These are phyloP conservation scores for Penicillium psychrosexuale DNA, from an alignment of 2,329 filamentous ascomycete species.

Conservation along the genomic window DNA sequence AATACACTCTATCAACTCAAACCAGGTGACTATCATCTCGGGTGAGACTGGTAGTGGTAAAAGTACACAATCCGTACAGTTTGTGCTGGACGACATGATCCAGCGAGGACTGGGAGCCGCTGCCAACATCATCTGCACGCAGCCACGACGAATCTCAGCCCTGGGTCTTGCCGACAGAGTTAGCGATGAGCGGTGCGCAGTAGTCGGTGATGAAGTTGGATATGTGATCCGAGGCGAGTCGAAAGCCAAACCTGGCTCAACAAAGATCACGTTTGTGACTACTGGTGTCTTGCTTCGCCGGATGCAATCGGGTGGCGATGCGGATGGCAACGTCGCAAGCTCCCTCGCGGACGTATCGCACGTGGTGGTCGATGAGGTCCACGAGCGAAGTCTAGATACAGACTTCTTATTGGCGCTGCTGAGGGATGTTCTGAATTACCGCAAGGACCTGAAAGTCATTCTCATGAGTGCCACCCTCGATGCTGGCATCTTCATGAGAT, in stretches of 20 bases:
- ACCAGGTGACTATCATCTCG: conserved; percentile 93
- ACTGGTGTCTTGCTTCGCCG: conserved; percentile 88
- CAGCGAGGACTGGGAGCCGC: conserved; percentile 67
- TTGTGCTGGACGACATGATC: conserved; percentile 89
- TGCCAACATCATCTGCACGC: conserved; percentile 91
- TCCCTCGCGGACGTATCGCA: conserved; percentile 89
- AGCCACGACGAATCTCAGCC: conserved; percentile 90
- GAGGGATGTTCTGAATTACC: conserved; percentile 70
- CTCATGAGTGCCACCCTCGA: conserved; percentile 97
- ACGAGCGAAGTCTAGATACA: conserved; percentile 90
- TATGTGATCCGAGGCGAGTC: conserved; percentile 91
- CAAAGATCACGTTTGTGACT: conserved; percentile 92
- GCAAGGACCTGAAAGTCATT: conserved; percentile 80
- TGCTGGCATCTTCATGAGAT: conserved; percentile 76
- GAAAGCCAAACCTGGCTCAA: conserved; percentile 65
- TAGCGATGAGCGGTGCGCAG: conserved; percentile 80
- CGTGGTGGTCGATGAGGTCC: conserved; percentile 92
- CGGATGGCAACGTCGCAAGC: conserved; percentile 72
- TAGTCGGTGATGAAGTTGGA: conserved; percentile 82
- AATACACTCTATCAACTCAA: conserved; percentile 67
- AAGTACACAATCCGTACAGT: conserved; percentile 94
- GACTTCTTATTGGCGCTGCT: conserved; percentile 89
- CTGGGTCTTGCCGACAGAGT: conserved; percentile 92
- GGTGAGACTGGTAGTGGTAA: conserved; percentile 97
- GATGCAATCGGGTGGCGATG: conserved; percentile 83